Evolutionary conservation across 208 protist species (phyloP).

Genomic region (Trypanosoma conorhini): DNA sequence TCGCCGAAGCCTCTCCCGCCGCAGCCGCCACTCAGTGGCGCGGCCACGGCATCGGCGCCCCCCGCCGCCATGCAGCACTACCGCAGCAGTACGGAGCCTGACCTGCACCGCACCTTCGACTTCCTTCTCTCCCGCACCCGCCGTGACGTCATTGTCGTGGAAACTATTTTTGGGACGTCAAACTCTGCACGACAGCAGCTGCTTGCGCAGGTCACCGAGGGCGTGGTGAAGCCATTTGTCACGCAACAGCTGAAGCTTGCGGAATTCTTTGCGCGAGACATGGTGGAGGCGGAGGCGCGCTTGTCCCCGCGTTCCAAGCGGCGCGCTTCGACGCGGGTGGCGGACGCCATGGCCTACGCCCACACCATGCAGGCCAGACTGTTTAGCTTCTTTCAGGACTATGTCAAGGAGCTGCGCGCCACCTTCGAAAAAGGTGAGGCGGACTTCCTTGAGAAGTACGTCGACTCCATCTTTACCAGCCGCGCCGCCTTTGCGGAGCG

Average conservation of each 20-base stretch:
- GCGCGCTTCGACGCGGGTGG: slow-evolving; percentile 45
- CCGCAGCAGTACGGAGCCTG: slow-evolving; percentile 45
- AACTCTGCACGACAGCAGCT: slow-evolving; percentile 81
- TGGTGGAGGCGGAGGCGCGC: slow-evolving; percentile 50
- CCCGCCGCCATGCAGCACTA: slow-evolving; percentile 72
- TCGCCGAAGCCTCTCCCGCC: slow-evolving; percentile 57
- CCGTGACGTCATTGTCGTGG: slow-evolving; percentile 80
- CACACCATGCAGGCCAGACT: slow-evolving; percentile 62
- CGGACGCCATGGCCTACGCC: slow-evolving; percentile 79
- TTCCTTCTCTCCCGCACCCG: slow-evolving; percentile 69
- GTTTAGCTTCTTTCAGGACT: slow-evolving; percentile 69
- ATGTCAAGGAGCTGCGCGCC: slow-evolving; percentile 53
- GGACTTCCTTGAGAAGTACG: slow-evolving; percentile 63
- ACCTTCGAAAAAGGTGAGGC: slow-evolving; percentile 58
- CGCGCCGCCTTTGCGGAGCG: slow-evolving; percentile 42
- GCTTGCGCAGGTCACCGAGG: slow-evolving; percentile 67
- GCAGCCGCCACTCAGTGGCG: slow-evolving; percentile 42
- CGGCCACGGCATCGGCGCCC: slow-evolving; percentile 8
- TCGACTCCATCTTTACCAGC: slow-evolving; percentile 59
- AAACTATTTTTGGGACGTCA: slow-evolving; percentile 81
- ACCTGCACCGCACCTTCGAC: slow-evolving; percentile 54
- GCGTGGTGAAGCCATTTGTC: slow-evolving; percentile 78
- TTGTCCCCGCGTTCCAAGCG: slow-evolving; percentile 75
- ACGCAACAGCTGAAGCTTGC: slow-evolving; percentile 81
- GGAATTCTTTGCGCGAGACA: slow-evolving; percentile 50